Conservation (phyloP, 2,329 filamentous ascomycete genomes). For the Beauveria rudraprayagi region DNA sequence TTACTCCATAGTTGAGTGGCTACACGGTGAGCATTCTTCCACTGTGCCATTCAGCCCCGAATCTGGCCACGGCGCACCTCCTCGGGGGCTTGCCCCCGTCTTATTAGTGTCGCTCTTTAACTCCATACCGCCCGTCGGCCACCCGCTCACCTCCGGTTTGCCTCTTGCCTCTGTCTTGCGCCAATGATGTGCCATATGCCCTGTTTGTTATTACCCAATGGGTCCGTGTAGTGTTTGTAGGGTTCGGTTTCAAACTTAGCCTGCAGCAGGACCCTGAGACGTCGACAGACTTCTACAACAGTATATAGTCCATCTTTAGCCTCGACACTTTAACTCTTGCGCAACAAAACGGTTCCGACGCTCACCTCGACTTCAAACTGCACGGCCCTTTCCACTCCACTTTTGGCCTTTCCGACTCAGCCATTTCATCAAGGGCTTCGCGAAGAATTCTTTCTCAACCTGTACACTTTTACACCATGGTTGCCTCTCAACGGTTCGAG, state of each 20-base stretch:
- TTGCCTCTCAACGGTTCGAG: neutral
- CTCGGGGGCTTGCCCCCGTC: no score
- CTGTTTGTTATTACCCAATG: neutral
- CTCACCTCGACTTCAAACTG: neutral
- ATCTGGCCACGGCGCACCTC: neutral
- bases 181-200: neutral
- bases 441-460: neutral
- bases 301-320: conserved; percentile 1
- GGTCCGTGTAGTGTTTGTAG: neutral
- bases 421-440: neutral
- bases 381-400: conserved; percentile 1
- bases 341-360: neutral
- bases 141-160: conserved; percentile 1
- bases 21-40: neutral
- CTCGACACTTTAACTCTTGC: neutral
- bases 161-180: conserved; percentile 18
- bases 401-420: neutral
- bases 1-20: neutral
- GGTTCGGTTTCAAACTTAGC: neutral
- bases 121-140: conserved; percentile 2
- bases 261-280: neutral
- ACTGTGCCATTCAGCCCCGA: neutral
- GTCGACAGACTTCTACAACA: no score
- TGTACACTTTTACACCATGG: neutral
- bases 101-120: neutral